A percentile compares a stretch with the other conserved stretches of the same genome.
Evolutionary conservation across 1,284 basidiomycete species (phyloP).

Genomic region (Rhodotorula sp.): DNA sequence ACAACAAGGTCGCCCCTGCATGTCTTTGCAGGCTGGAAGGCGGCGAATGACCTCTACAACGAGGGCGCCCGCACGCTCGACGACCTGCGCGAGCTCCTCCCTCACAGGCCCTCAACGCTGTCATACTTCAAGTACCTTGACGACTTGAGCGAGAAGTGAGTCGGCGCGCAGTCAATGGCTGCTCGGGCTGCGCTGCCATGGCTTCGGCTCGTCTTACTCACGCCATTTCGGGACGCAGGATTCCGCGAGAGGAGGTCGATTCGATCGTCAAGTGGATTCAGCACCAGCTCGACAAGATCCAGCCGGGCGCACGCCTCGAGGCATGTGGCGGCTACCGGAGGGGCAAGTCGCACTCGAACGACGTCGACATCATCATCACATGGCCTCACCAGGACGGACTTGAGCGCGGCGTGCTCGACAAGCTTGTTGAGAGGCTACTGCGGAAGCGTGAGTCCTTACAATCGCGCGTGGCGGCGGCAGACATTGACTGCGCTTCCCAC

Average conservation of each 20-base stretch:
- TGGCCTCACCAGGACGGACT: constrained; percentile 50
- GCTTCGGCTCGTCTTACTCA: background rate
- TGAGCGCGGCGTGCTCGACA: constrained; percentile 23
- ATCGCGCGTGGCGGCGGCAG: too few species aligned
- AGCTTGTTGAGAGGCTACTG: constrained; percentile 19
- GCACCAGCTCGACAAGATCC: constrained; percentile 60
- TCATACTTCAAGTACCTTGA: constrained; percentile 8
- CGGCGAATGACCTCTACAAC: constrained; percentile 6
- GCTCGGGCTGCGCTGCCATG: background rate
- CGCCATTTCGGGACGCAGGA: background rate
- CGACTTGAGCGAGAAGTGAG: constrained; percentile 19
- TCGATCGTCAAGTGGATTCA: constrained; percentile 54
- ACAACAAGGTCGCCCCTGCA: background rate
- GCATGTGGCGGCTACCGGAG: constrained; percentile 76
- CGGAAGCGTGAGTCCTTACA: constrained; percentile 17
- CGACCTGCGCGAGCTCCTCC: background rate
- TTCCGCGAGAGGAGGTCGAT: constrained; percentile 8
- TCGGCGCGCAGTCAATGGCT: background rate
- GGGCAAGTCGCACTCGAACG: constrained; percentile 69
- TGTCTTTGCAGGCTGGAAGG: background rate
- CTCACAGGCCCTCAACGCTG: background rate
- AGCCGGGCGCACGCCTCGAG: constrained; percentile 63
- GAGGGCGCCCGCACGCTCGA: constrained; percentile 3
- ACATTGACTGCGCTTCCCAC: constrained; percentile 39
- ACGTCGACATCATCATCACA: constrained; percentile 67